Base-by-base conservation (phyloP, 345 rosid species). In the Bruguiera parviflora region DNA sequence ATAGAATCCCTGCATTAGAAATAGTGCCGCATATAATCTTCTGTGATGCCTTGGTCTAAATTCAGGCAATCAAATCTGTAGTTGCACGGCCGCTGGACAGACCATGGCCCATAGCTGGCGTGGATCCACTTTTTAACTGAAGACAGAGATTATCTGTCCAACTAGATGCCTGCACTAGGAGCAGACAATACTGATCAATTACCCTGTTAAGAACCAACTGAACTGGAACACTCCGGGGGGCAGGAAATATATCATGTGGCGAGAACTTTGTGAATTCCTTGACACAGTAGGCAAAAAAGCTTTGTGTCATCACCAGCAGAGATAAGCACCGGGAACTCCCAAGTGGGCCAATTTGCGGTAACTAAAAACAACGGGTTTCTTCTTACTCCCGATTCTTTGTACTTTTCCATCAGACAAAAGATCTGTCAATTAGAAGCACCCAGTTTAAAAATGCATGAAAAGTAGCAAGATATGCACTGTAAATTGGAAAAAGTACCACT, bases 251-350 rank as follows among this genome's bases (percentile, higher is more conserved):
- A 79, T 94, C 97, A 83, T 89, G 95, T 20, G 97, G 97, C 7
- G 95, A 86, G 80, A 86, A 89, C 81, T 82, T 89, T 27, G 90
- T 80, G 76, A 94, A 94, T 76, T 91, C 96, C 78, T 82, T 85
- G 69, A 78, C 84, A 43, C 93, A 88, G 83, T 91, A 91, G 9
- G 96, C 98, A 79, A 85, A 85, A 91, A 55, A 88, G 89, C 87
- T 89, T 91, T 2, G 94, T 82, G 81, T 94, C 98, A 80, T 94
- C 97, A 75, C 96, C 96, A 69, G 89, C 97, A 62, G 98, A 94
- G 68, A 94, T 82, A 69, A 94, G 97, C 98, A 94, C 91, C 91
- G 24, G 96, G 98, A 75, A 91, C 92, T 49, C 97, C 96, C 46
- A 80, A 73, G 72, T 86, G 89, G 61, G 97, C 96, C 98, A 96